phyloP scores from a whole-genome alignment of 2,329 filamentous ascomycete genomes.

The Fusarium protoensiforme region DNA sequence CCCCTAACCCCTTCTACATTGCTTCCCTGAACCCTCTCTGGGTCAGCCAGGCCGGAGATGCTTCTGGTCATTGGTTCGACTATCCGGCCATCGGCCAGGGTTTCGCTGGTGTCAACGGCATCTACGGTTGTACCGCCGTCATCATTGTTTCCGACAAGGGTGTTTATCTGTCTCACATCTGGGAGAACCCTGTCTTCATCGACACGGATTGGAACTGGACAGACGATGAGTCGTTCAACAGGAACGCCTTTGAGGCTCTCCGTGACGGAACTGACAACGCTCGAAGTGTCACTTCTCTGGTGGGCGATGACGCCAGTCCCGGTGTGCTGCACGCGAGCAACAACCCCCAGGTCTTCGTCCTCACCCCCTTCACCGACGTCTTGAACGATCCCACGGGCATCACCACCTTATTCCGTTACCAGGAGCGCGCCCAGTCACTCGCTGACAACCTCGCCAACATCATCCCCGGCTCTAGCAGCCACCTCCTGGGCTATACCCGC shows the following conservation, averaged over 20 bases:
- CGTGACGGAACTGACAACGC: not conserved
- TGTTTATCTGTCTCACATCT: slow-evolving; percentile 36
- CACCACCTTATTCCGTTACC: slow-evolving; percentile 3
- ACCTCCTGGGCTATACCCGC: slow-evolving; percentile 22
- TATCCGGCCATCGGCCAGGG: slow-evolving; percentile 1
- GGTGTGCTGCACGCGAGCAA: slow-evolving; percentile 18
- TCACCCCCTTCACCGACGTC: slow-evolving; percentile 19
- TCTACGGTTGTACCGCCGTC: slow-evolving; percentile 36
- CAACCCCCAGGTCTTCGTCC: slow-evolving; percentile 25
- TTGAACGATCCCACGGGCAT: not conserved
- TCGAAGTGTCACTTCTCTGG: slow-evolving; percentile 6
- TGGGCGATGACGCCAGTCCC: slow-evolving; percentile 8
- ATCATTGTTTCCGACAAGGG: slow-evolving; percentile 30
- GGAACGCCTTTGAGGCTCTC: slow-evolving; percentile 12
- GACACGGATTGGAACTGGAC: not conserved
- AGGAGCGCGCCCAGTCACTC: slow-evolving; percentile 12
- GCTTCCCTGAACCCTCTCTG: not conserved
- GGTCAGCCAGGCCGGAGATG: slow-evolving; percentile 24
- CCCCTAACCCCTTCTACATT: slow-evolving; percentile 26
- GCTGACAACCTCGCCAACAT: not conserved
- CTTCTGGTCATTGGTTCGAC: slow-evolving; percentile 21
- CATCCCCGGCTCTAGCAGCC: slow-evolving; percentile 19
- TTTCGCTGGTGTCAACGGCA: slow-evolving; percentile 31
- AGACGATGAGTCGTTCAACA: slow-evolving; percentile 5
- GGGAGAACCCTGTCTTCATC: slow-evolving; percentile 35